phyloP scores from a whole-genome alignment of 1,139 yeast genomes.

The Candida pseudoviswanathii region DNA sequence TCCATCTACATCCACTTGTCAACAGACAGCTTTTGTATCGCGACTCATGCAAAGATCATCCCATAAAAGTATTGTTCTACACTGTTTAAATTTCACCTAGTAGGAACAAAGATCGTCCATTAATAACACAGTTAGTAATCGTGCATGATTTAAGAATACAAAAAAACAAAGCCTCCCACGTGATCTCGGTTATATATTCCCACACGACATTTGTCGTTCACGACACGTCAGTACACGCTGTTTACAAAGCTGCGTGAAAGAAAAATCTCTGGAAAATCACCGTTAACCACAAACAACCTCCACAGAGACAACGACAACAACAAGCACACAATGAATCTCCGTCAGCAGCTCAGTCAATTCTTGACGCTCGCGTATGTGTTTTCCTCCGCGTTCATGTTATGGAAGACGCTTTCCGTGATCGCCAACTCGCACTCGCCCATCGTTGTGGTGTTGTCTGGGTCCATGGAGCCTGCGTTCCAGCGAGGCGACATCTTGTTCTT shows the following conservation, averaged over 20 bases:
- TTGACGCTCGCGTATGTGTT: slow-evolving; percentile 76
- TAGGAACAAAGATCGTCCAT: not conserved
- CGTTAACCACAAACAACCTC: too few species aligned
- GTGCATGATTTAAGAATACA: too few species aligned
- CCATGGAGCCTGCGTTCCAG: slow-evolving; percentile 99
- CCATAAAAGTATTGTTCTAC: not conserved
- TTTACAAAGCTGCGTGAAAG: not conserved
- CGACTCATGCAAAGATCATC: not conserved
- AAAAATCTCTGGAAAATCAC: too few species aligned
- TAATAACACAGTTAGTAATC: not conserved
- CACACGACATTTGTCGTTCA: not conserved
- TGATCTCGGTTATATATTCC: not conserved
- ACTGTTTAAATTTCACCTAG: too few species aligned
- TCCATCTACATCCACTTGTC: too few species aligned
- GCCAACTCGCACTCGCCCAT: slow-evolving; percentile 91
- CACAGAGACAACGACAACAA: not conserved
- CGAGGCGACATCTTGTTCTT: slow-evolving; percentile 92
- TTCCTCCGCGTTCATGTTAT: slow-evolving; percentile 87
- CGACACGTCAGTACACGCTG: not conserved
- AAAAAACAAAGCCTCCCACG: not conserved
- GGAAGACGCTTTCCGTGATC: slow-evolving; percentile 80
- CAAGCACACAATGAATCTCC: slow-evolving; percentile 46
- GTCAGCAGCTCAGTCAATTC: slow-evolving; percentile 55
- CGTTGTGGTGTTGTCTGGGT: slow-evolving; percentile 95
- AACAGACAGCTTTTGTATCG: not conserved